phyloP scores from a whole-genome alignment of 306 rosid species.

The Glycine soja region DNA sequence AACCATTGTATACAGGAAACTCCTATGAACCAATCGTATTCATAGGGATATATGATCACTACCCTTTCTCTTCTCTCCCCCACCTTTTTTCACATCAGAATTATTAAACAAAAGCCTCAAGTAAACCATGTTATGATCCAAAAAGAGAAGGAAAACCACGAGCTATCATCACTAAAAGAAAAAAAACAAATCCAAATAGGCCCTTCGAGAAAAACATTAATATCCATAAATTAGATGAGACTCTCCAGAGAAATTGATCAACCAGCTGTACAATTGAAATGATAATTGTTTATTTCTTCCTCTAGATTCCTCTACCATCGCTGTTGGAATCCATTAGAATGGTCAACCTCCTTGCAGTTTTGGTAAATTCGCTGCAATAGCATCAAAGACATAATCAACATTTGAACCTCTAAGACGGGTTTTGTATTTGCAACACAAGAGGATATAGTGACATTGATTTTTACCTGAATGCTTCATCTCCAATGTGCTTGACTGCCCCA shows the following conservation, averaged over 20 bases:
- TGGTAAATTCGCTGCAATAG: constrained; percentile 66
- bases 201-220: constrained; percentile 39
- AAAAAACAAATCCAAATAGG: constrained; percentile 27
- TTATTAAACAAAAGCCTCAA: background rate
- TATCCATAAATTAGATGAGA: constrained; percentile 48
- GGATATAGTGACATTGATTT: background rate
- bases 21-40: constrained; percentile 7
- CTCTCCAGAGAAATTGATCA: constrained; percentile 38
- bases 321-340: constrained; percentile 72
- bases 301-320: constrained; percentile 60
- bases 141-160: background rate
- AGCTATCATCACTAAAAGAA: constrained; percentile 38
- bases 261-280: constrained; percentile 60
- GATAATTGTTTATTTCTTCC: constrained; percentile 33
- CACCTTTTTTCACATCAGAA: background rate
- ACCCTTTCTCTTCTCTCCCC: background rate
- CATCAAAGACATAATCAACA: constrained; percentile 29
- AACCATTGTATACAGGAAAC: background rate
- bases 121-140: background rate
- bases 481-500: constrained; percentile 68
- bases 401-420: background rate
- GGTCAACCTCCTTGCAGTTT: constrained; percentile 75
- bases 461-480: constrained; percentile 76
- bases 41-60: background rate
- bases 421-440: constrained; percentile 8